Conservation (phyloP, 495 filamentous ascomycete genomes). For the Daldinia decipiens region DNA sequence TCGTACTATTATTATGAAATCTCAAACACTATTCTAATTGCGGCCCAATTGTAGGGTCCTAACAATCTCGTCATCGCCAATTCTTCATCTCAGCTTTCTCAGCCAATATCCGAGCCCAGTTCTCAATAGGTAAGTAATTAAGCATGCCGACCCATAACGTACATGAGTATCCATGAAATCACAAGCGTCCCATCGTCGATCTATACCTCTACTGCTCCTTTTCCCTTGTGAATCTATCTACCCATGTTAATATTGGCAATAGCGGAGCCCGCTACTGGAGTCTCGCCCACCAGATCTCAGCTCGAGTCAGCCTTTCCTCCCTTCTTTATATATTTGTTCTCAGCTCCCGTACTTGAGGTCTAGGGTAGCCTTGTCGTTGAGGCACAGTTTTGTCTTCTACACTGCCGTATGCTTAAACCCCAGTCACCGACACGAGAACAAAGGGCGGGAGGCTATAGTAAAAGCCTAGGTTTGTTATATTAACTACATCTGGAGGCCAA, state of each 20-base stretch:
- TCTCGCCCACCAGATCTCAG: conserved; percentile 33
- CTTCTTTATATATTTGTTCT: conserved; percentile 20
- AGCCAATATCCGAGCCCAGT: conserved; percentile 17
- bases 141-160: conserved; percentile 30
- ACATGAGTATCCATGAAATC: conserved; percentile 32
- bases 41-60: conserved; percentile 33
- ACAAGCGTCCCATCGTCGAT: conserved; percentile 34
- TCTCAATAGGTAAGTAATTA: conserved; percentile 27
- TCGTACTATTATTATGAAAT: conserved; percentile 26
- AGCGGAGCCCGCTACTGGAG: conserved; percentile 37
- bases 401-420: conserved; percentile 1
- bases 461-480: not conserved
- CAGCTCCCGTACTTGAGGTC: conserved; percentile 12
- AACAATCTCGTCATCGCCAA: conserved; percentile 9
- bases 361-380: conserved; percentile 19
- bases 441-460: conserved; percentile 12
- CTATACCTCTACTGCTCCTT: conserved; percentile 30
- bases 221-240: conserved; percentile 18
- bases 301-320: conserved; percentile 28
- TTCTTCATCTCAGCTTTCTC: conserved; percentile 2
- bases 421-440: conserved; percentile 6
- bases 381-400: conserved; percentile 16
- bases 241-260: conserved; percentile 45
- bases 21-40: conserved; percentile 29
- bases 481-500: conserved; percentile 6